Evolutionary conservation across 148 eudicot genomes (phyloP).

Genomic region (Heliosperma pusillum): DNA sequence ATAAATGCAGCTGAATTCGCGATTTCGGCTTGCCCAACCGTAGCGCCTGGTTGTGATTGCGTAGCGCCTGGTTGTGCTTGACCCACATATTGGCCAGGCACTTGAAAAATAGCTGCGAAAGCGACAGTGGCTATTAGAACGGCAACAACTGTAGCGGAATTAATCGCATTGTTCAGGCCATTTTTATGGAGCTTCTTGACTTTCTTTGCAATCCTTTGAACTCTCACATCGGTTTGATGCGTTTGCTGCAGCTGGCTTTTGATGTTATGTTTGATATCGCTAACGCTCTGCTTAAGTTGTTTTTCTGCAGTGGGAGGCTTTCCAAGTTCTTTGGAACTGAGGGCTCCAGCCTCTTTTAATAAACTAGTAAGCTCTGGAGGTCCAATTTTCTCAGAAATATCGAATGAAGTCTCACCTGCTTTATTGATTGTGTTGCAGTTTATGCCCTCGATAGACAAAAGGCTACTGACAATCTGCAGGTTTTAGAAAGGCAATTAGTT

Average conservation of each 20-base stretch:
- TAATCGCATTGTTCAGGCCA: conserved; percentile 92
- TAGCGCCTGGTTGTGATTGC: too few species aligned
- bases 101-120: conserved; percentile 88
- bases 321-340: conserved; percentile 60
- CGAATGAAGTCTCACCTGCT: conserved; percentile 83
- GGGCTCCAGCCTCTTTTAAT: conserved; percentile 71
- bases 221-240: conserved; percentile 73
- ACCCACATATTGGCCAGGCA: conserved; percentile 86
- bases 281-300: conserved; percentile 90
- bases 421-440: conserved; percentile 60
- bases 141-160: conserved; percentile 89
- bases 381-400: conserved; percentile 76
- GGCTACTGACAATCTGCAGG: conserved; percentile 60
- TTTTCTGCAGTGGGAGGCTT: conserved; percentile 68
- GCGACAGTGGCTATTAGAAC: conserved; percentile 96
- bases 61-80: conserved; percentile 28
- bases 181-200: conserved; percentile 84
- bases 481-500: conserved; percentile 7
- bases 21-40: conserved; percentile 80
- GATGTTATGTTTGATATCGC: conserved; percentile 88
- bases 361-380: conserved; percentile 50
- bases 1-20: conserved; percentile 66
- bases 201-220: conserved; percentile 69
- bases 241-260: conserved; percentile 87
- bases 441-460: conserved; percentile 57